Conservation (phyloP, 495 filamentous ascomycete genomes). For the Neurospora terricola region DNA sequence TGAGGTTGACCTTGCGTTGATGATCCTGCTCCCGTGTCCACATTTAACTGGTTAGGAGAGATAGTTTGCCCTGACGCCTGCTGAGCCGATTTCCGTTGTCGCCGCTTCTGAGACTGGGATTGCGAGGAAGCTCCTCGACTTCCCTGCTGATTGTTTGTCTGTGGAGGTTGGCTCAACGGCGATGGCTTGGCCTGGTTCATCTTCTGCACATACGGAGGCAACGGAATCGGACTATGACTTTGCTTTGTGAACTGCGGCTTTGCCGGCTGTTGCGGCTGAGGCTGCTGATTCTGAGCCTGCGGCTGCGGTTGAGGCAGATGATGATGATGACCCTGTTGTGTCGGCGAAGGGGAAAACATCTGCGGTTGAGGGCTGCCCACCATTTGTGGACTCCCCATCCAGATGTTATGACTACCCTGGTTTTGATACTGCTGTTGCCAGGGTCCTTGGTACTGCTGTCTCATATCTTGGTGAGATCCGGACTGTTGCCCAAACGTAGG, state of each 20-base stretch:
- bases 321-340: not conserved
- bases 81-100: not conserved
- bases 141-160: not conserved
- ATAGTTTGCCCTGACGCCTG: not conserved
- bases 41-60: not conserved
- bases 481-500: slow-evolving; percentile 7
- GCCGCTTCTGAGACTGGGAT: not conserved
- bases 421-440: slow-evolving; percentile 17
- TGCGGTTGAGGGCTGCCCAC: not conserved
- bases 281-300: not conserved
- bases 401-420: slow-evolving; percentile 10
- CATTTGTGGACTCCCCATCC: slow-evolving; percentile 4
- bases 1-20: not conserved
- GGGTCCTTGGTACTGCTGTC: slow-evolving; percentile 29
- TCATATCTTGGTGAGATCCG: slow-evolving; percentile 34
- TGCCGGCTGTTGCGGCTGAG: not conserved
- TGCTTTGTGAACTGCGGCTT: slow-evolving; percentile 15
- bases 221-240: slow-evolving; percentile 24
- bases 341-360: not conserved
- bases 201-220: slow-evolving; percentile 21
- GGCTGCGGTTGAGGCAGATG: not conserved
- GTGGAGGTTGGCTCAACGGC: slow-evolving; percentile 5
- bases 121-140: not conserved
- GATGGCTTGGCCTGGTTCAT: slow-evolving; percentile 6
- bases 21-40: not conserved